phyloP scores from a whole-genome alignment of 2,329 filamentous ascomycete genomes.

The Triangularia verruculosa region DNA sequence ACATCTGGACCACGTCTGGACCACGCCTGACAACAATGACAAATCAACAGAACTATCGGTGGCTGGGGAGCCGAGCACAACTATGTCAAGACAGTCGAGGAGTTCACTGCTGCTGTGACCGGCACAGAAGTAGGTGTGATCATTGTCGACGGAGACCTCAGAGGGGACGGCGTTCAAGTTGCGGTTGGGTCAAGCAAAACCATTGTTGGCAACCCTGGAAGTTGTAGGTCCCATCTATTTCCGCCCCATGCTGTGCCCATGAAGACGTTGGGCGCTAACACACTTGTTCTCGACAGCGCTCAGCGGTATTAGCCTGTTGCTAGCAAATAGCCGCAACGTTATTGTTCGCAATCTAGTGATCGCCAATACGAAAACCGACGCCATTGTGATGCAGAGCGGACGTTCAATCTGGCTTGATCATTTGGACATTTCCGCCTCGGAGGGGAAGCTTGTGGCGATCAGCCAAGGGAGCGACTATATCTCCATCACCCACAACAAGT shows the following conservation, averaged over 20 bases:
- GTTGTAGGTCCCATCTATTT: constrained; percentile 31
- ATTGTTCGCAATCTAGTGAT: constrained; percentile 61
- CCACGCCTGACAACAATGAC: neutral
- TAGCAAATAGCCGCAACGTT: constrained; percentile 53
- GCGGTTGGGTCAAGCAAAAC: constrained; percentile 47
- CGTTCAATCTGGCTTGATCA: constrained; percentile 65
- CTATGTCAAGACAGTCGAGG: constrained; percentile 49
- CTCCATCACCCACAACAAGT: constrained; percentile 12
- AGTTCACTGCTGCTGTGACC: constrained; percentile 46
- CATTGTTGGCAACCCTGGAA: constrained; percentile 42
- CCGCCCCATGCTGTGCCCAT: no score
- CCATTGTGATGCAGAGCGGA: constrained; percentile 54
- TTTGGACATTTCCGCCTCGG: constrained; percentile 57
- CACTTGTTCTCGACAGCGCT: constrained; percentile 27
- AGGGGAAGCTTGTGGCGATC: constrained; percentile 59
- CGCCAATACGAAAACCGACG: constrained; percentile 54
- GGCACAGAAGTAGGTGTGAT: constrained; percentile 44
- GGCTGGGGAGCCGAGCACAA: constrained; percentile 30
- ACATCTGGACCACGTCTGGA: neutral
- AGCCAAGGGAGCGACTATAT: constrained; percentile 46
- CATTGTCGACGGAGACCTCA: constrained; percentile 43
- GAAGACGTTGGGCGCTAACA: neutral
- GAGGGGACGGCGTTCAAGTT: constrained; percentile 33
- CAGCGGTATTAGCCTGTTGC: constrained; percentile 47
- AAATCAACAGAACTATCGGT: constrained; percentile 13